These are phyloP conservation scores for Diutina pseudorugosa DNA, from an alignment of 1,139 yeast genomes.

Conservation along the genomic window DNA sequence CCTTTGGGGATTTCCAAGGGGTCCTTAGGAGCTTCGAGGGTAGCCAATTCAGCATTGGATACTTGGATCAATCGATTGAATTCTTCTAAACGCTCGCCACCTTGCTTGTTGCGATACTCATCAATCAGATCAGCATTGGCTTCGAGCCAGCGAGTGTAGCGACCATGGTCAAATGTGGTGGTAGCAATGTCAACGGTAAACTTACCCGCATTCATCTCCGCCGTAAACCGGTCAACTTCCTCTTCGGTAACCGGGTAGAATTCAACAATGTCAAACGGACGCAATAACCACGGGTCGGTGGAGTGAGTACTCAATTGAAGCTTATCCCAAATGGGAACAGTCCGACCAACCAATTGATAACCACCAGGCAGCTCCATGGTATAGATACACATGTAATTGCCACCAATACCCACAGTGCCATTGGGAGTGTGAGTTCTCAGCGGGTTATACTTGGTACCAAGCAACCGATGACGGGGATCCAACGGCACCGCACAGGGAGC, in stretches of 20 bases:
- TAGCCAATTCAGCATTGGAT: constrained; percentile 50
- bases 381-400: constrained; percentile 96
- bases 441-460: constrained; percentile 93
- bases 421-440: constrained; percentile 92
- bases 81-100: constrained; percentile 74
- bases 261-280: constrained; percentile 89
- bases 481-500: constrained; percentile 98
- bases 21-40: constrained; percentile 30
- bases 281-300: constrained; percentile 76
- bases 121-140: constrained; percentile 63
- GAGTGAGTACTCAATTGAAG: constrained; percentile 63
- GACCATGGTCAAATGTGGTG: constrained; percentile 68
- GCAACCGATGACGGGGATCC: constrained; percentile 87
- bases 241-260: constrained; percentile 84
- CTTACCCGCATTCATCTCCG: constrained; percentile 70
- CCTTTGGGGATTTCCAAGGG: constrained; percentile 28
- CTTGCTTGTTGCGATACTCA: constrained; percentile 53
- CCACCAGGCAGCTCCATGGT: constrained; percentile 99
- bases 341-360: constrained; percentile 90
- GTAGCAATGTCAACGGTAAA: constrained; percentile 67
- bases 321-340: constrained; percentile 97
- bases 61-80: constrained; percentile 73
- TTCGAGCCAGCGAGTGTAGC: constrained; percentile 69
- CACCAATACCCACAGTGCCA: constrained; percentile 97
- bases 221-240: constrained; percentile 61